Percentiles rank a stretch among this genome's conserved stretches.
phyloP scores from a whole-genome alignment of 805 yeast genomes.

The Pichia scutulata region DNA sequence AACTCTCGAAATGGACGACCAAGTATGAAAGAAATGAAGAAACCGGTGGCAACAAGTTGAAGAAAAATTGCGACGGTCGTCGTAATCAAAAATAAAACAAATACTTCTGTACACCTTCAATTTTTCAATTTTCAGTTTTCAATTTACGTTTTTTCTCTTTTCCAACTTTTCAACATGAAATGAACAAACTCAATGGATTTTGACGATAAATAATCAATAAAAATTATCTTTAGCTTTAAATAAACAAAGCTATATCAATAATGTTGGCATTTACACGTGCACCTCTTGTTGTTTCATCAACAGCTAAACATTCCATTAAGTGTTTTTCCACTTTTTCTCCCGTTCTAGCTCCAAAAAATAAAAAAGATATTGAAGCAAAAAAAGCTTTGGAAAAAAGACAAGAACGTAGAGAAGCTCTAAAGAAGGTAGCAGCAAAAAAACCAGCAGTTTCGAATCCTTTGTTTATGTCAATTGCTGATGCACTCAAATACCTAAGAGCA shows the following conservation, averaged over 20 bases:
- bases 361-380: conserved; percentile 22
- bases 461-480: conserved; percentile 63
- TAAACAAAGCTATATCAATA: not conserved
- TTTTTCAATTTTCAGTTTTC: not conserved
- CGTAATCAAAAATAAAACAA: not conserved
- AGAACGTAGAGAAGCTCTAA: conserved; percentile 19
- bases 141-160: too few relatives aligned
- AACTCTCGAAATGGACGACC: not conserved
- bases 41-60: not conserved
- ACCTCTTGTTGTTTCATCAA: not conserved
- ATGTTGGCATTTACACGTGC: not conserved
- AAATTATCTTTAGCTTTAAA: not conserved
- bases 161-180: not conserved
- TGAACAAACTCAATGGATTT: too few relatives aligned
- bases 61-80: not conserved
- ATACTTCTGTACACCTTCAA: not conserved
- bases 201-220: not conserved
- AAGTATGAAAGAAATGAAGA: not conserved
- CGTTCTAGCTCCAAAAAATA: conserved; percentile 20
- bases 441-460: conserved; percentile 48
- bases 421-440: conserved; percentile 30
- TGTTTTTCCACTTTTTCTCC: conserved; percentile 1
- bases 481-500: conserved; percentile 75
- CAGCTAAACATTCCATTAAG: not conserved
- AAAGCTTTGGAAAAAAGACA: conserved; percentile 20